Conservation (phyloP, 257 asterid genomes). For the Echium plantagineum region DNA sequence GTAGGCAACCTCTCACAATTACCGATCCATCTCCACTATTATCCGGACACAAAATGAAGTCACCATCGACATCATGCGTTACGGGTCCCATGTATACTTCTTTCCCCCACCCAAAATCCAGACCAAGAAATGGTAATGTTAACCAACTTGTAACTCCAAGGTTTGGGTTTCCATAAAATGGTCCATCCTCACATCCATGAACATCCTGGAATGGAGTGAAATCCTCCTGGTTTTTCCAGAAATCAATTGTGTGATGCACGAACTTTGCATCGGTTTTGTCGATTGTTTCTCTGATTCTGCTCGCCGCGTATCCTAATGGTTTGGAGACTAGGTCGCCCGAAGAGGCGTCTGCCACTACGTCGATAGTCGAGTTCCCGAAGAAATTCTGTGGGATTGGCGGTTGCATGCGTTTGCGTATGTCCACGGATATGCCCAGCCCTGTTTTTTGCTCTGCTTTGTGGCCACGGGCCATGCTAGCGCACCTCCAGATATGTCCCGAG, state of each 20-base stretch:
- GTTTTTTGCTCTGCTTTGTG: slow-evolving; percentile 19
- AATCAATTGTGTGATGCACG: slow-evolving; percentile 4
- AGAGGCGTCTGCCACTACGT: slow-evolving; percentile 1
- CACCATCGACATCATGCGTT: slow-evolving; percentile 14
- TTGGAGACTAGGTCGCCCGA: slow-evolving; percentile 9
- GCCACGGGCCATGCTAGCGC: slow-evolving; percentile 14
- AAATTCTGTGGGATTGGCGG: slow-evolving; percentile 19
- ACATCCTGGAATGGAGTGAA: neutral
- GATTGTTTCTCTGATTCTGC: slow-evolving; percentile 12
- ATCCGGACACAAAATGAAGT: slow-evolving; percentile 11
- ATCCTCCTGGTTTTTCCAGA: slow-evolving; percentile 4
- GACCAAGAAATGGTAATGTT: slow-evolving; percentile 4
- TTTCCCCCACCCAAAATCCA: slow-evolving; percentile 24
- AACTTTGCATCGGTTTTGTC: slow-evolving; percentile 9
- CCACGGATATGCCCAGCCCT: neutral
- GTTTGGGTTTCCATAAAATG: slow-evolving; percentile 20
- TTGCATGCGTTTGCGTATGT: slow-evolving; percentile 8
- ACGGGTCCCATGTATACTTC: slow-evolving; percentile 12
- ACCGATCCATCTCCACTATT: slow-evolving; percentile 8
- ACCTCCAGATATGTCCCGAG: slow-evolving; percentile 22
- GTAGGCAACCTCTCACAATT: slow-evolving; percentile 11
- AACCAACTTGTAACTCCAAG: slow-evolving; percentile 18
- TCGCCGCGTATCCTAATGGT: slow-evolving; percentile 11
- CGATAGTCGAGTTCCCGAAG: slow-evolving; percentile 16
- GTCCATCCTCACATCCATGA: slow-evolving; percentile 8